phyloP scores from a whole-genome alignment of 768 basidiomycete genomes.

The Tricholomella constricta region DNA sequence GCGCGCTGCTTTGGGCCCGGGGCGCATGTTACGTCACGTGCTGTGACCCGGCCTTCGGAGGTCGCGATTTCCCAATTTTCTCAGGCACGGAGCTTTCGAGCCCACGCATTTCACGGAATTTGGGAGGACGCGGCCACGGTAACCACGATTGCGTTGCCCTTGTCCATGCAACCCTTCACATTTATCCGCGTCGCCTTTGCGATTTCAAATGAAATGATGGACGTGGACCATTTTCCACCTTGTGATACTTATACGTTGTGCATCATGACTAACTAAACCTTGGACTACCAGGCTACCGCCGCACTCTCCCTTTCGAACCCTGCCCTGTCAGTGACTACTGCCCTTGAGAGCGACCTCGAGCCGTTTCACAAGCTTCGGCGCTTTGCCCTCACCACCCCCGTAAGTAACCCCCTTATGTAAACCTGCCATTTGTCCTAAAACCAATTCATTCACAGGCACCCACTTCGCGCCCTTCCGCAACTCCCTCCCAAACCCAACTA shows the following conservation, averaged over 20 bases:
- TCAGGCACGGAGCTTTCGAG: constrained; percentile 17
- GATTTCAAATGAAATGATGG: background rate
- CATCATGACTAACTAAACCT: constrained; percentile 21
- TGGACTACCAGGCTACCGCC: constrained; percentile 48
- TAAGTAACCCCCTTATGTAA: constrained; percentile 17
- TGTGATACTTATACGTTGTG: background rate
- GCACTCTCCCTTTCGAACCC: constrained; percentile 54
- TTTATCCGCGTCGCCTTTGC: constrained; percentile 13
- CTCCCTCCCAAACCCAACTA: constrained; percentile 21
- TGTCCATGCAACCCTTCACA: constrained; percentile 15
- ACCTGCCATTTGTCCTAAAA: constrained; percentile 14
- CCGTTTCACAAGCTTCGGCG: constrained; percentile 58
- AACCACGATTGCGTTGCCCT: constrained; percentile 20
- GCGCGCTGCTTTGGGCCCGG: background rate
- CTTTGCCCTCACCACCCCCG: constrained; percentile 29
- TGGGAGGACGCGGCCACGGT: constrained; percentile 13
- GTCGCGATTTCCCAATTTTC: constrained; percentile 2
- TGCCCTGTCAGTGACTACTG: constrained; percentile 51
- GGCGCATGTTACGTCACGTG: constrained; percentile 26
- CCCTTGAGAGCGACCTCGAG: constrained; percentile 64
- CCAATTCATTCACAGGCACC: constrained; percentile 20
- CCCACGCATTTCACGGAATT: constrained; percentile 34
- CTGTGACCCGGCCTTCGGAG: constrained; percentile 10
- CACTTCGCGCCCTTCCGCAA: constrained; percentile 17
- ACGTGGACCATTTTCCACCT: background rate